These are phyloP conservation scores for Penicillium occitanis DNA, from an alignment of 2,329 filamentous ascomycete genomes.

Conservation along the genomic window DNA sequence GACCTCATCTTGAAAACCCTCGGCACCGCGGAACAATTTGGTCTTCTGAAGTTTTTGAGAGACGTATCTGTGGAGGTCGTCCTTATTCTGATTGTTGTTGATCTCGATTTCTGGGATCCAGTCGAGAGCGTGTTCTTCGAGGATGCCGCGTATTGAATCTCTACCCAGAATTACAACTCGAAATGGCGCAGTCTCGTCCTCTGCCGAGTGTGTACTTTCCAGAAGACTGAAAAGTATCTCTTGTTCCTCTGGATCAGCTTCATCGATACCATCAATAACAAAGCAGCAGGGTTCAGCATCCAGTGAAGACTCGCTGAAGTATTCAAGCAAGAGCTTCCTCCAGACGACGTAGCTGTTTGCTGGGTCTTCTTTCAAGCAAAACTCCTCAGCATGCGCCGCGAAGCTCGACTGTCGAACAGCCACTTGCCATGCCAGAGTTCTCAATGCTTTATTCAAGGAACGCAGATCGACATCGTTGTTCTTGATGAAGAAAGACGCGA, in stretches of 20 bases:
- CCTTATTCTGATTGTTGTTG: not conserved
- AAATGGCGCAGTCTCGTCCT: not conserved
- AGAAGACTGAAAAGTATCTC: not conserved
- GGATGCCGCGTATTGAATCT: not conserved
- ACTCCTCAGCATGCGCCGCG: not conserved
- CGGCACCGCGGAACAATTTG: not conserved
- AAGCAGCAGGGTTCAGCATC: not conserved
- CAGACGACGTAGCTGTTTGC: not conserved
- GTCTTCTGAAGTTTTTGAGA: not conserved
- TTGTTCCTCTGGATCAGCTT: not conserved
- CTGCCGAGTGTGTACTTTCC: not conserved
- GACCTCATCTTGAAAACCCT: not conserved
- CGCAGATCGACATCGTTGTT: not conserved
- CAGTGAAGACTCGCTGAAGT: not conserved
- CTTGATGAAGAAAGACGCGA: not conserved
- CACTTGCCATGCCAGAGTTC: not conserved
- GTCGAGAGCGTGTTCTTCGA: not conserved
- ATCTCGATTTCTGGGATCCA: not conserved
- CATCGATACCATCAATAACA: not conserved
- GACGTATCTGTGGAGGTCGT: not conserved
- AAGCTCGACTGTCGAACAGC: not conserved
- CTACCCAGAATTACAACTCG: not conserved
- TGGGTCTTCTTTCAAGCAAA: not conserved
- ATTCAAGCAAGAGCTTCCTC: not conserved
- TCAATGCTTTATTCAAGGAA: not conserved